Evolutionary conservation across 1,284 basidiomycete genomes (phyloP).

Genomic region (Spongiforma sp.): DNA sequence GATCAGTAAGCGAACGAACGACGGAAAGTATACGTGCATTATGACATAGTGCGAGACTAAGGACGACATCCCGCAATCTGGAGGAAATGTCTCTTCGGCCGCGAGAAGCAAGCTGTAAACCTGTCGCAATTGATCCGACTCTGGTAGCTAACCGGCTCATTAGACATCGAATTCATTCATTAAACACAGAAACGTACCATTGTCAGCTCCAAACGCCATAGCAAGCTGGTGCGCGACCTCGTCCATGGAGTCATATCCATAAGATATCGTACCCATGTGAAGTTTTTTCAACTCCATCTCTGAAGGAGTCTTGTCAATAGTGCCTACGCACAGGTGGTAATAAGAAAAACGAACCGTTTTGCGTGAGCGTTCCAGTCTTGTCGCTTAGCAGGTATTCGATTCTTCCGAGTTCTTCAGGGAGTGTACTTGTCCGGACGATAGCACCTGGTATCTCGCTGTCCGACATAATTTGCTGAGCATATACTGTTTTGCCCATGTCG

Average conservation of each 20-base stretch:
- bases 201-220: conserved; percentile 74
- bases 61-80: conserved; percentile 91
- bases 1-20: neutral
- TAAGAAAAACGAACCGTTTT: conserved; percentile 74
- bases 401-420: conserved; percentile 98
- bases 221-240: conserved; percentile 92
- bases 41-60: conserved; percentile 95
- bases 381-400: conserved; percentile 99
- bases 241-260: conserved; percentile 97
- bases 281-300: conserved; percentile 99
- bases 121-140: conserved; percentile 65
- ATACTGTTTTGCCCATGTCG: conserved; percentile 99
- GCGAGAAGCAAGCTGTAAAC: conserved; percentile 78
- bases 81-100: conserved; percentile 96
- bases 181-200: conserved; percentile 26
- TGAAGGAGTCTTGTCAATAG: conserved; percentile 36
- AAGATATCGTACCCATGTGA: conserved; percentile 99
- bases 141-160: conserved; percentile 45
- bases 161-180: neutral
- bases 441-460: conserved; percentile 94
- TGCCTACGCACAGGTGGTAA: neutral
- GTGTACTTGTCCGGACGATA: conserved; percentile 95
- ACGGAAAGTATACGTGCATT: conserved; percentile 66
- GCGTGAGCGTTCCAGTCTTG: conserved; percentile 97
- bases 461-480: conserved; percentile 93